Evolutionary conservation across 805 yeast species (phyloP), one percentile per base, ranked within the genome.

Genomic region (Hermanozyma aechmeae): DNA sequence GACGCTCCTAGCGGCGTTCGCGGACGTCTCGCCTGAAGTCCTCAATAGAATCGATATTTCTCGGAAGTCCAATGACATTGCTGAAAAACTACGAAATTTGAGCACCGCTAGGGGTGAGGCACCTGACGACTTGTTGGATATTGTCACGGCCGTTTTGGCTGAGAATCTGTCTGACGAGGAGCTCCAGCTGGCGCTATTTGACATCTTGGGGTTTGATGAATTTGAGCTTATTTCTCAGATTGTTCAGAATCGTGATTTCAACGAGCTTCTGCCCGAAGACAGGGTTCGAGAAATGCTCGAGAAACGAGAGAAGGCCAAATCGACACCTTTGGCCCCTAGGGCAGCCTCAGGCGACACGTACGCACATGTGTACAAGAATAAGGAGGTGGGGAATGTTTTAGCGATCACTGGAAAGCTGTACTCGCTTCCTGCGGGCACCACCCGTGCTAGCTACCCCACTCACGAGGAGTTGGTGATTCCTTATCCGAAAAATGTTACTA

Each of bases 381-480:
- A 70, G 28, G 84, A 75, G 24, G 39, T 40, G 7, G 74, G 78
- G 0, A 75, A 77, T 18, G 50, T 84, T n/a, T 26, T 56, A 11
- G 76, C 87, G 0, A 71, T 84, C 25, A 72, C 84, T 5, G 96
- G 96, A 1, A 80, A 79, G 35, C 80, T 79, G 45, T 82, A 76
- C 43, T 61, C 79, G 1, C 61, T 92, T 9, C 98, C 98, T 0
- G 56, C 60, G 3, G 96, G 96, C 0, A 78, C 96, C 0, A 74
- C 78, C 1, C 62, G 89, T 40, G 66, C 61, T 24, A 65, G 75
- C 2, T 68, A 56, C 38, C 75, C 78, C 13, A 60, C 66, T 1
- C 73, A 78, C 45, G 98, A 92, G 48, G 93, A 89, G 45, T 74
- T 92, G 12, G 55, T 71, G 0, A 85, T 92, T 4, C 99, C 99